Percentiles rank a stretch among this genome's conserved stretches.
Evolutionary conservation across 2,329 filamentous ascomycete species (phyloP).

Genomic region (Colletotrichum sp.): DNA sequence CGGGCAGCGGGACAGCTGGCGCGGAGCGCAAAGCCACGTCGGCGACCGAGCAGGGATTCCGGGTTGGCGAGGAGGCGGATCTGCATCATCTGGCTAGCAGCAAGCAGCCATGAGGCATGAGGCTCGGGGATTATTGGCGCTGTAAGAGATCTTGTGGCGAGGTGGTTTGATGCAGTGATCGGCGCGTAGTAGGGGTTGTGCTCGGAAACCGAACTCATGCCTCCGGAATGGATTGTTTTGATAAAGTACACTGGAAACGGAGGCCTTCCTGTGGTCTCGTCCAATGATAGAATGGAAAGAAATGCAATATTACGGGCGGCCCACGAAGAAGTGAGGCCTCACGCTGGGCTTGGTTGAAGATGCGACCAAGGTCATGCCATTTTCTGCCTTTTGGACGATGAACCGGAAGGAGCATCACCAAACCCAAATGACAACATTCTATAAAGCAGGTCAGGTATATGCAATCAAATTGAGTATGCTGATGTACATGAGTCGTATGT

Average conservation of each 20-base stretch:
- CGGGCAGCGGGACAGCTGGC: neutral
- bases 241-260: neutral
- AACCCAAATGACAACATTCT: constrained; percentile 8
- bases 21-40: neutral
- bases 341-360: neutral
- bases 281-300: neutral
- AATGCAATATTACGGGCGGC: rapidly evolving
- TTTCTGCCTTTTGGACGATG: neutral
- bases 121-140: neutral
- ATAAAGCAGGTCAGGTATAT: neutral
- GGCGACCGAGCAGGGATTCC: neutral
- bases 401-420: neutral
- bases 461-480: neutral
- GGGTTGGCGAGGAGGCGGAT: constrained; percentile 1
- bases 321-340: neutral
- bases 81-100: constrained; percentile 4
- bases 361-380: neutral
- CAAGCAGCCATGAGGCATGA: constrained; percentile 9
- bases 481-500: constrained; percentile 2
- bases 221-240: neutral
- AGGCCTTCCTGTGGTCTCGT: neutral
- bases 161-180: rapidly evolving
- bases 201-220: neutral
- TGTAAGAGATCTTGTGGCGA: neutral
- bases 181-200: neutral